Base-by-base conservation (phyloP, 1,284 basidiomycete genomes). In the Cutaneotrichosporon cavernicola region DNA sequence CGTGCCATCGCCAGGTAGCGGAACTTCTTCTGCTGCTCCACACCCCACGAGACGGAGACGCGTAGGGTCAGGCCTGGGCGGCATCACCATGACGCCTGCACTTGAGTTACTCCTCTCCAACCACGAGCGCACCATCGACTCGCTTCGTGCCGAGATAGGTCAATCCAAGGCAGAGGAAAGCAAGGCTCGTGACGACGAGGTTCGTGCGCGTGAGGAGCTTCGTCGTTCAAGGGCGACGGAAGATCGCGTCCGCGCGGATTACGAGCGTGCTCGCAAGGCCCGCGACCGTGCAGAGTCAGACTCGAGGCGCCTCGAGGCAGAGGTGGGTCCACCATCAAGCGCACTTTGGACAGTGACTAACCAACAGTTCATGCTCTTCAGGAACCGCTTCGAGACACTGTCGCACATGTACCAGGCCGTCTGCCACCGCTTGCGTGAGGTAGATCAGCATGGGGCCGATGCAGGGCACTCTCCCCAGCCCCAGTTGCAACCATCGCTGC, bases 71-170 rank as follows among this genome's bases (percentile, higher is more conserved):
- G 30, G 26, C 1, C 55, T 74, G 8, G 63, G 65, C 4, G 67
- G 64, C 2, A 32, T 71, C 18, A 71, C 69, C 14, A 69, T 69
- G 57, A 64, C 56, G 13, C 64, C 72, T 9, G 70, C 68, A 26
- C 63, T 76, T 14, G 65, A 73, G 21, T 60, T 67, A 14, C 58
- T 77, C 9, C 64, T 78, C 56, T 67, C 69, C 26, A 66, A 70
- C 65, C 65, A 73, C 31, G 77, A 79, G 62, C 66, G 67, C 43
- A 73, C 70, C 13, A 76, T 79, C 22, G 77, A 78, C 58, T 46
- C 66, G 4, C 60, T 79, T 1, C 67, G 77, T 34, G 76, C 73
- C 7, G 77, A 79, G 62, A 72, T 78, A 53, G 77, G 77, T 0
- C 56, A 67, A 36, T 70, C 74, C 5, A 77, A 76, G 61, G 77